Base-by-base conservation (phyloP, 306 rosid species). In the Ormosia emarginata region DNA sequence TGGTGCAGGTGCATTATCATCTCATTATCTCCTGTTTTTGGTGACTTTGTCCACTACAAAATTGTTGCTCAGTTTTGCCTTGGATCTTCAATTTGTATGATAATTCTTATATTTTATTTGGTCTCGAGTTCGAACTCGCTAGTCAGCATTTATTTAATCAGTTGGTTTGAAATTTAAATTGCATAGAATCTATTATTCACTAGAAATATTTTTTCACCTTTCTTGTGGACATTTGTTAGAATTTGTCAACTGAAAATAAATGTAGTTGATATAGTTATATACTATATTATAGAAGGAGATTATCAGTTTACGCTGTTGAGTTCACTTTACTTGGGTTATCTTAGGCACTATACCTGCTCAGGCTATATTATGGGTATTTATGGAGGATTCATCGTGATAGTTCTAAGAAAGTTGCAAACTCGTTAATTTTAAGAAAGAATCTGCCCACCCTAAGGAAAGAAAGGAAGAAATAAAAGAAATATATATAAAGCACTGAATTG, bases 1-100 rank as follows among this genome's bases (percentile, higher is more conserved):
- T 96, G 78, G 99, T 96, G 80, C 99, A 96, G 93, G 99, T 94
- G 90, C 4, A 58, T 82, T 13, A 81, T 81, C 75, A 75, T 84
- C 69, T 83, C 32, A 6, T 57, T 32, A 6, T 70, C 63, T 81
- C 53, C 65, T 58, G 37, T 57, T 56, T 73, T 63, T 79, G 40
- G 47, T 50, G 44, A 15, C 10, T 72, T 40, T 64, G 30, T 30
- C 49, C 74, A 68, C 78, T 74, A 63, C 14, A 67, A 37, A 75
- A 33, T 29, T 29, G 39, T 71, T 77, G 34, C 58, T 24, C 47
- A 10, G 2, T 33, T 85, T 75, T 74, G 14, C 57, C 39, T 72
- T 40, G 55, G 57, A 41, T 72, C 70, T 55, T 81, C 36, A 30
- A 63, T 63, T 12, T 73, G 73, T 56, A 33, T 9, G 74, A 8